A percentile compares a stretch with the other conserved stretches of the same genome.
Evolutionary conservation across 148 eudicot species (phyloP).

Genomic region (Chenopodium formosanum): DNA sequence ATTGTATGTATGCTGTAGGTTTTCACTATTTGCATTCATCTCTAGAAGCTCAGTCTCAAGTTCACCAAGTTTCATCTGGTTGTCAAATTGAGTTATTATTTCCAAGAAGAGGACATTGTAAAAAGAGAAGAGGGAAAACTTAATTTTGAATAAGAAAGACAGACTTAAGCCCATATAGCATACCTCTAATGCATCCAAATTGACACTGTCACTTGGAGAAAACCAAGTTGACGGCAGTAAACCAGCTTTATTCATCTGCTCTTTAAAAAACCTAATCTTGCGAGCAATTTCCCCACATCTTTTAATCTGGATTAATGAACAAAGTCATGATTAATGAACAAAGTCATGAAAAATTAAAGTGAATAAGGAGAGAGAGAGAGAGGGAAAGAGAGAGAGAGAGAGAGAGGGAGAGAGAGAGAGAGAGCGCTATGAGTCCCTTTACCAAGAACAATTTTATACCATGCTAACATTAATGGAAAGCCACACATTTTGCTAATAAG

Average conservation of each 20-base stretch:
- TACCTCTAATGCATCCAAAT: conserved; percentile 76
- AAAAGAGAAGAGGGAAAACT: background rate
- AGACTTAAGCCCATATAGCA: conserved; percentile 1
- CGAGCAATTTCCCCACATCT: conserved; percentile 88
- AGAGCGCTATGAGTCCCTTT: background rate
- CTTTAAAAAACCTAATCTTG: conserved; percentile 63
- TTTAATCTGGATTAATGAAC: conserved; percentile 48
- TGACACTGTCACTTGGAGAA: conserved; percentile 30
- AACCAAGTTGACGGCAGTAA: conserved; percentile 51
- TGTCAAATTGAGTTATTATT: conserved; percentile 18
- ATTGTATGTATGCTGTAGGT: conserved; percentile 59
- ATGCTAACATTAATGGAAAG: background rate
- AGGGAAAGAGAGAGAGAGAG: too few relatives aligned
- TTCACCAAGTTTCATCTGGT: conserved; percentile 65
- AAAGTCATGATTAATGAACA: conserved; percentile 1
- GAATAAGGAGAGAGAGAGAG: too few relatives aligned
- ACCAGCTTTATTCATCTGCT: conserved; percentile 69
- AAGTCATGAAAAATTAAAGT: background rate
- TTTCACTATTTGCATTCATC: conserved; percentile 70
- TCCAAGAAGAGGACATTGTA: background rate
- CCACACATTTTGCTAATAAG: background rate
- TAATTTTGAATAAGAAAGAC: background rate
- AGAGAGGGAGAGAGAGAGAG: too few relatives aligned
- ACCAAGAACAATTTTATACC: background rate
- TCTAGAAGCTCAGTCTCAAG: conserved; percentile 66